These are phyloP conservation scores for Globisporangium yorkense DNA, from an alignment of 352 stramenopile genomes.

Conservation along the genomic window DNA sequence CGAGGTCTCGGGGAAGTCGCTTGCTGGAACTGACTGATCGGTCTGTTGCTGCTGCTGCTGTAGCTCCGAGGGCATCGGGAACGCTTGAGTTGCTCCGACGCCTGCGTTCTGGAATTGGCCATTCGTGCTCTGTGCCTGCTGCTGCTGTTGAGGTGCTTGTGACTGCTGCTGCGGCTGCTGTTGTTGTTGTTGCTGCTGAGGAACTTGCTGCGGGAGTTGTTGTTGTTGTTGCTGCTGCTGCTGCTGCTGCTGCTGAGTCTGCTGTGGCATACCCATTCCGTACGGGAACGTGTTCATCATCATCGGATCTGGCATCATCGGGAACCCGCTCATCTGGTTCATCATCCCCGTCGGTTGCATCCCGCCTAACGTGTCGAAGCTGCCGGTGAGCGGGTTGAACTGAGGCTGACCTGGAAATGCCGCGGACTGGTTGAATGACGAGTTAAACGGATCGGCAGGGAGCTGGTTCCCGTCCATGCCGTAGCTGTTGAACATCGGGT, in stretches of 20 bases:
- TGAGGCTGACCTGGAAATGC: conserved; percentile 25
- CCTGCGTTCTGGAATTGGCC: conserved; percentile 13
- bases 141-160: conserved; percentile 15
- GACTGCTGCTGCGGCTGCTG: conserved; percentile 15
- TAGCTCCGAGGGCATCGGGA: conserved; percentile 5
- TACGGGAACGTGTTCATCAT: conserved; percentile 39
- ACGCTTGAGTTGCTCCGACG: not conserved
- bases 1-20: conserved; percentile 17
- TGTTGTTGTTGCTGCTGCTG: conserved; percentile 14
- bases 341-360: conserved; percentile 49
- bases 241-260: conserved; percentile 20
- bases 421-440: conserved; percentile 26
- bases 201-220: no score
- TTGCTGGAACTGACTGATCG: conserved; percentile 8
- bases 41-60: conserved; percentile 14
- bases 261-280: conserved; percentile 21
- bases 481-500: conserved; percentile 21
- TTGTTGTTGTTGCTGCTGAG: conserved; percentile 18
- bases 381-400: conserved; percentile 13
- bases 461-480: conserved; percentile 33
- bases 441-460: conserved; percentile 62
- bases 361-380: conserved; percentile 22
- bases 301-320: conserved; percentile 34
- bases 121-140: not conserved
- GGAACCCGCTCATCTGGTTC: conserved; percentile 45